Evolutionary conservation across 208 protist species (phyloP).

Genomic region (Acanthamoeba lugdunensis): DNA sequence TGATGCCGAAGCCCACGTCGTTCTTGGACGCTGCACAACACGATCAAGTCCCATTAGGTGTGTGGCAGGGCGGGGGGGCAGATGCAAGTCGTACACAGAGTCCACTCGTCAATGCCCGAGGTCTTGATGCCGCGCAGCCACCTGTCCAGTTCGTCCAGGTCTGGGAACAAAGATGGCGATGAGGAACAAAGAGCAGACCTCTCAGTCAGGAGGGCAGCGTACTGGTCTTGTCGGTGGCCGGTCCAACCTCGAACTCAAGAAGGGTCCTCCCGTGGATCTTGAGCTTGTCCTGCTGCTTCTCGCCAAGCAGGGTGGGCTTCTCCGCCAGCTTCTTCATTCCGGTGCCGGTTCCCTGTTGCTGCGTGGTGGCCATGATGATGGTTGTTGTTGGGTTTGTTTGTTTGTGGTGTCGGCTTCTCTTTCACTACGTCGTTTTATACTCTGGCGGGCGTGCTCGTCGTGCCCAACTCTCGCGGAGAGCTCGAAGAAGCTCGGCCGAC

Average conservation of each 20-base stretch:
- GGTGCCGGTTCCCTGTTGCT: slow-evolving; percentile 12
- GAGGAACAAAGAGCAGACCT: not conserved
- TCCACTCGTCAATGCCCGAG: slow-evolving; percentile 63
- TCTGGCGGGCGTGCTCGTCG: not conserved
- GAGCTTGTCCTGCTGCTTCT: slow-evolving; percentile 66
- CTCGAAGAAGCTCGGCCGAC: not conserved
- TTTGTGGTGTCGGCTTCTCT: not conserved
- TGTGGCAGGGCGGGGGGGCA: no score
- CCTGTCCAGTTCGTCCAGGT: slow-evolving; percentile 61
- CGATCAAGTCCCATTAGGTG: no score
- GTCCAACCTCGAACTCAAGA: slow-evolving; percentile 39
- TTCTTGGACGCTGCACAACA: slow-evolving; percentile 6
- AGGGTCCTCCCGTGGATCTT: slow-evolving; percentile 62
- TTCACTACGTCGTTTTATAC: not conserved
- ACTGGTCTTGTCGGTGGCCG: not conserved
- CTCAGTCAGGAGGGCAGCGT: not conserved
- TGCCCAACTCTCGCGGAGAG: not conserved
- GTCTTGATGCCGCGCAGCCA: slow-evolving; percentile 27
- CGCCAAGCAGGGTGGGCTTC: slow-evolving; percentile 11
- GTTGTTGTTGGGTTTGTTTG: not conserved
- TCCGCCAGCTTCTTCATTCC: slow-evolving; percentile 32
- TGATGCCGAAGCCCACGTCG: slow-evolving; percentile 71
- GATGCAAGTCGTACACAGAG: slow-evolving; percentile 17
- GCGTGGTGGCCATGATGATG: slow-evolving; percentile 7
- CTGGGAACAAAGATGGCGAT: not conserved